Conservation (phyloP, 805 yeast species). For the Monosporozyma aerobia region DNA sequence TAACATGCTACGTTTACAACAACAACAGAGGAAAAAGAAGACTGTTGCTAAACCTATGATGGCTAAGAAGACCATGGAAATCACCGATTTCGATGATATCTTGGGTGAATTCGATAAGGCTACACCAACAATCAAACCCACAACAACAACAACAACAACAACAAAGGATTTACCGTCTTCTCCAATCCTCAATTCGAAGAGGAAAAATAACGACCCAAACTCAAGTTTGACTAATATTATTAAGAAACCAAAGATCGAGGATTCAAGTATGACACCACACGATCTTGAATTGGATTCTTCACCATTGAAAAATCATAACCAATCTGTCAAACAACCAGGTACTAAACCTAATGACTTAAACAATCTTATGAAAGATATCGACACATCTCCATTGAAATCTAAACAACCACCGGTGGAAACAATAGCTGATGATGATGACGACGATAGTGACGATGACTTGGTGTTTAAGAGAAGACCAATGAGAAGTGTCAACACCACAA, state of each 20-base stretch:
- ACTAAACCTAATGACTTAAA: slow-evolving; percentile 6
- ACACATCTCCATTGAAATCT: slow-evolving; percentile 1
- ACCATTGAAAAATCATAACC: slow-evolving; percentile 16
- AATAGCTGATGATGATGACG: slow-evolving; percentile 25
- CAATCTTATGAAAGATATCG: slow-evolving; percentile 14
- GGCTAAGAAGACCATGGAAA: slow-evolving; percentile 17
- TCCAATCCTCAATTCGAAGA: background rate
- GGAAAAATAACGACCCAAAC: background rate
- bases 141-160: background rate
- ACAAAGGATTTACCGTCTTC: slow-evolving; percentile 7
- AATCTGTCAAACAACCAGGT: background rate
- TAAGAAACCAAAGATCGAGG: slow-evolving; percentile 9
- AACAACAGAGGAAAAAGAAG: slow-evolving; percentile 10
- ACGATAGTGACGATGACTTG: slow-evolving; percentile 27
- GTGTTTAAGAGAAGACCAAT: slow-evolving; percentile 23
- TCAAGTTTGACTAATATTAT: background rate
- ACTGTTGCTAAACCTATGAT: slow-evolving; percentile 34
- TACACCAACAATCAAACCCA: background rate
- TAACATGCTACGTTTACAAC: slow-evolving; percentile 42
- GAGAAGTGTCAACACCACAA: slow-evolving; percentile 21
- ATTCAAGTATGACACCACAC: background rate
- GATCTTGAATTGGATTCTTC: slow-evolving; percentile 18
- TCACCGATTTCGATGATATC: slow-evolving; percentile 59
- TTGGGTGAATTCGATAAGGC: slow-evolving; percentile 39
- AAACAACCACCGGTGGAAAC: slow-evolving; percentile 6